Conservation (phyloP, 2,329 filamentous ascomycete species). For the Madurella fahalii region DNA sequence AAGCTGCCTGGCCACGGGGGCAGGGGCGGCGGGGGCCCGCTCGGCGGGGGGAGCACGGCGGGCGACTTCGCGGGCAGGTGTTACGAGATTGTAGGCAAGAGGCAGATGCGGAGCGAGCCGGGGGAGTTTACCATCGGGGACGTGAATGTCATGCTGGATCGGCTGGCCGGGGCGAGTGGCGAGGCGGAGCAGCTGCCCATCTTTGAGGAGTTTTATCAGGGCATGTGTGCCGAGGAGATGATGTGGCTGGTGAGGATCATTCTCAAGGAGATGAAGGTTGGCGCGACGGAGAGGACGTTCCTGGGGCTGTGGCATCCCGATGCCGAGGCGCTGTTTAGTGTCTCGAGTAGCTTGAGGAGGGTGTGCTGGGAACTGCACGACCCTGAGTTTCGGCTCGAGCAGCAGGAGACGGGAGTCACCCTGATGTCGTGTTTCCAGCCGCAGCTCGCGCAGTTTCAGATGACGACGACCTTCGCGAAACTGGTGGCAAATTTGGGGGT, state of each 20-base stretch:
- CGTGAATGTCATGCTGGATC: conserved; percentile 82
- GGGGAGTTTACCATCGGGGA: conserved; percentile 83
- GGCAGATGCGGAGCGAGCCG: conserved; percentile 67
- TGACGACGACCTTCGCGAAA: conserved; percentile 69
- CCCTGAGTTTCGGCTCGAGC: conserved; percentile 65
- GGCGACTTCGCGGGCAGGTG: conserved; percentile 92
- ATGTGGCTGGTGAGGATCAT: conserved; percentile 95
- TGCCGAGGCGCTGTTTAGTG: conserved; percentile 74
- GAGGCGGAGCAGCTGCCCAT: conserved; percentile 83
- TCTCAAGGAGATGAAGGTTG: conserved; percentile 68
- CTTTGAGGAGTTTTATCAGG: conserved; percentile 76
- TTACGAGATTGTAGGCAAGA: conserved; percentile 78
- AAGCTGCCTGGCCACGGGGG: conserved; percentile 68
- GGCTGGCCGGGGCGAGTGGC: conserved; percentile 67
- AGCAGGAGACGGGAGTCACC: conserved; percentile 68
- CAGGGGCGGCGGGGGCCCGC: conserved; percentile 29
- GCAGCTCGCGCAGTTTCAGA: conserved; percentile 89
- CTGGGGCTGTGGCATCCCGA: conserved; percentile 79
- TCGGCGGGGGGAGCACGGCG: conserved; percentile 55
- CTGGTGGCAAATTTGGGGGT: conserved; percentile 67
- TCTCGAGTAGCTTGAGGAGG: conserved; percentile 81
- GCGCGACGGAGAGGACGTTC: conserved; percentile 83
- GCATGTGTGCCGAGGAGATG: conserved; percentile 90
- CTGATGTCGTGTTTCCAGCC: conserved; percentile 97
- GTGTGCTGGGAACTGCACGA: conserved; percentile 94